Conservation (phyloP, 345 rosid genomes). For the Rhodamnia argentea region DNA sequence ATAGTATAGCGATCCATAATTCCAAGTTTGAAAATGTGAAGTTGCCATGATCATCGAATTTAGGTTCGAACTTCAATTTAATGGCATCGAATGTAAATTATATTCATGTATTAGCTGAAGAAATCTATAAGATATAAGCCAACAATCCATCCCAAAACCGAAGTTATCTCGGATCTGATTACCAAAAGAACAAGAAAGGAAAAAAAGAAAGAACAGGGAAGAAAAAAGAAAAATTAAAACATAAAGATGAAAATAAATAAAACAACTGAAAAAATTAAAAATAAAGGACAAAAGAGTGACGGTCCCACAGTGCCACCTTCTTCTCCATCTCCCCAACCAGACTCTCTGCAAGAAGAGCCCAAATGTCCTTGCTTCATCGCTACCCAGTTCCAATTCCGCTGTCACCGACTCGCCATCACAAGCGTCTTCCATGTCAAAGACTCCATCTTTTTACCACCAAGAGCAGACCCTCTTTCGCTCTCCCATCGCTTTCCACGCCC, state of each 20-base stretch:
- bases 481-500: not conserved
- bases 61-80: not conserved
- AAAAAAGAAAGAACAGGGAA: not conserved
- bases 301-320: not conserved
- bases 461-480: conserved; percentile 1
- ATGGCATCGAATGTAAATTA: not conserved
- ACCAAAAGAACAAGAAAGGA: not conserved
- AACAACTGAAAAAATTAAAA: not conserved
- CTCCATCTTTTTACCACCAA: not conserved
- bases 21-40: not conserved
- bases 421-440: not conserved
- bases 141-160: not conserved
- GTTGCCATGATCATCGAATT: not conserved
- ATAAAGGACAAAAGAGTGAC: not conserved
- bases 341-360: not conserved
- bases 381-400: not conserved
- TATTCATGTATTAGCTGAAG: not conserved
- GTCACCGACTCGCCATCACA: not conserved
- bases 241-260: not conserved
- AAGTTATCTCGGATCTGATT: not conserved
- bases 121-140: not conserved
- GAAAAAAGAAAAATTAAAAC: not conserved
- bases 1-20: not conserved
- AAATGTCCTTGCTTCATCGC: not conserved
- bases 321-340: not conserved